Conservation (phyloP, 2,329 filamentous ascomycete species). For the Talaromyces rugulosus region DNA sequence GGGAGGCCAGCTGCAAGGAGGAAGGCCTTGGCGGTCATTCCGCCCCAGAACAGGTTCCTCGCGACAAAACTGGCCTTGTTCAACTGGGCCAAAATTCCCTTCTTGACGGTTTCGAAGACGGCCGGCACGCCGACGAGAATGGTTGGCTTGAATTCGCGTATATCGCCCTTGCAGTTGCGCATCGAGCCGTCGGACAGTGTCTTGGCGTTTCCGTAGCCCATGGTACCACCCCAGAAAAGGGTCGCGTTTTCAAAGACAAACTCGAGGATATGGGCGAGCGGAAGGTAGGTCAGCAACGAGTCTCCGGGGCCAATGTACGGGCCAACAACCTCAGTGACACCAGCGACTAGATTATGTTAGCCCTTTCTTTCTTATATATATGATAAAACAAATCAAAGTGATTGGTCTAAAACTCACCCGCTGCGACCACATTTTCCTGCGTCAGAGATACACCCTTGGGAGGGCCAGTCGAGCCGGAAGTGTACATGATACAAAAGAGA, state of each 20-base stretch:
- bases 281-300: conserved; percentile 81
- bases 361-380: conserved; percentile 5
- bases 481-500: conserved; percentile 76
- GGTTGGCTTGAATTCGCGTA: conserved; percentile 84
- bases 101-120: conserved; percentile 96
- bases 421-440: conserved; percentile 75
- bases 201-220: conserved; percentile 89
- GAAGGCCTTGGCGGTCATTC: conserved; percentile 58
- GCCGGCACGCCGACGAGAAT: conserved; percentile 92
- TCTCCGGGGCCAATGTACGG: conserved; percentile 74
- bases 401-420: conserved; percentile 50
- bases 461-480: conserved; percentile 81
- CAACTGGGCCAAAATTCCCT: conserved; percentile 81
- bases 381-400: neutral
- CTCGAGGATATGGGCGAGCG: conserved; percentile 92
- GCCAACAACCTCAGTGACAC: conserved; percentile 72
- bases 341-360: conserved; percentile 57
- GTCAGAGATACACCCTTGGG: conserved; percentile 85
- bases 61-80: conserved; percentile 66
- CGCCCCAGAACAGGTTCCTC: conserved; percentile 73
- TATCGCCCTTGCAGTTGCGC: conserved; percentile 87
- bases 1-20: conserved; percentile 52
- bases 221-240: conserved; percentile 81
- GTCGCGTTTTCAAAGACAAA: conserved; percentile 92
- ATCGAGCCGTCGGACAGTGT: conserved; percentile 84